Evolutionary conservation across 192 early-diverging fungal genomes (phyloP).

Genomic region (Oehlia diaphana): DNA sequence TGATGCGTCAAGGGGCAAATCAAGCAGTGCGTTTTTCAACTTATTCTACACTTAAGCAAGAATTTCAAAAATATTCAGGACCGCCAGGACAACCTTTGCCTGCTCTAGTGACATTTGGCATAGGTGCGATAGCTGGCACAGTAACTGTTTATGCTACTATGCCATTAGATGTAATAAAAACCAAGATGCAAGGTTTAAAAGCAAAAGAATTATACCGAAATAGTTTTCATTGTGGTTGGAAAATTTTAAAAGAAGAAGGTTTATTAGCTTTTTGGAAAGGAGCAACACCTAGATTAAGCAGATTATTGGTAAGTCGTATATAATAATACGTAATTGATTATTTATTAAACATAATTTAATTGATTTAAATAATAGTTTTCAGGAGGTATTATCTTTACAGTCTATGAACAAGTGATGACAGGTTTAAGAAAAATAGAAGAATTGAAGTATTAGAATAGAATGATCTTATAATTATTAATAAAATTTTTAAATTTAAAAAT

Average conservation of each 20-base stretch:
- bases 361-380: conserved; percentile 57
- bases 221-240: conserved; percentile 71
- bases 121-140: conserved; percentile 85
- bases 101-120: conserved; percentile 60
- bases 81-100: conserved; percentile 46
- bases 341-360: conserved; percentile 5
- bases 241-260: conserved; percentile 75
- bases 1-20: conserved; percentile 95
- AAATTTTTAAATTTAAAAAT: too few relatives aligned
- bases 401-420: conserved; percentile 70
- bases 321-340: neutral
- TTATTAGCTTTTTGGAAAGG: conserved; percentile 91
- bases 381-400: conserved; percentile 83
- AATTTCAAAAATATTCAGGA: conserved; percentile 37
- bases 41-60: conserved; percentile 73
- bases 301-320: conserved; percentile 70
- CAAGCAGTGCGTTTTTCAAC: conserved; percentile 88
- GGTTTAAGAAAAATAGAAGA: conserved; percentile 28
- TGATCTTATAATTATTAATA: too few relatives aligned
- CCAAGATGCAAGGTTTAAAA: conserved; percentile 88
- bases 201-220: conserved; percentile 67
- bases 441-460: too few relatives aligned
- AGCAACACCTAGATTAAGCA: conserved; percentile 84
- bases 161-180: conserved; percentile 98
- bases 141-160: conserved; percentile 96